phyloP scores from a whole-genome alignment of 306 rosid species.

The Cucurbita moschata region DNA sequence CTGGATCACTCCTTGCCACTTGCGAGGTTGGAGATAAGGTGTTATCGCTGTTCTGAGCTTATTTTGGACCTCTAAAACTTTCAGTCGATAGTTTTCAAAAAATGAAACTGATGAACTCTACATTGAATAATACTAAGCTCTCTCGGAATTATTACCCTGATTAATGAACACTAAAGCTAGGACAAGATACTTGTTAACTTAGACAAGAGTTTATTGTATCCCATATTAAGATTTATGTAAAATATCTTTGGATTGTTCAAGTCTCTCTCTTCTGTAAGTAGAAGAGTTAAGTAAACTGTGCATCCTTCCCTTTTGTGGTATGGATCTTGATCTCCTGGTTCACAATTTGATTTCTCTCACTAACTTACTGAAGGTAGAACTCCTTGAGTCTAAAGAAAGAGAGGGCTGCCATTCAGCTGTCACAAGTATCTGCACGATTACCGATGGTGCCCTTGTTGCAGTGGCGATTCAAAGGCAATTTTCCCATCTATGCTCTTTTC shows the following conservation, averaged over 20 bases:
- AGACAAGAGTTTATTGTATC: neutral
- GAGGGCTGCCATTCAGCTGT: slow-evolving; percentile 44
- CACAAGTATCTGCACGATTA: slow-evolving; percentile 47
- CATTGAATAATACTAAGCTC: neutral
- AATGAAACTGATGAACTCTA: neutral
- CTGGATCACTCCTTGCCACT: slow-evolving; percentile 64
- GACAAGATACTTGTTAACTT: neutral
- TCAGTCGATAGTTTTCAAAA: neutral
- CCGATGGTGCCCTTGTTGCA: slow-evolving; percentile 56
- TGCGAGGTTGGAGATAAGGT: slow-evolving; percentile 68
- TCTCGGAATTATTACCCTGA: neutral
- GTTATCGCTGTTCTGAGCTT: slow-evolving; percentile 1
- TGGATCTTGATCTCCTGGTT: neutral
- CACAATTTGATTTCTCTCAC: neutral
- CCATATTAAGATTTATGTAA: neutral
- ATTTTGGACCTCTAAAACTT: neutral
- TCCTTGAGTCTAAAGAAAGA: slow-evolving; percentile 39
- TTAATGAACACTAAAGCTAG: slow-evolving; percentile 1
- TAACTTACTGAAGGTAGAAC: slow-evolving; percentile 53
- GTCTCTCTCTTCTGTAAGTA: neutral
- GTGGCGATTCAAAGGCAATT: slow-evolving; percentile 78
- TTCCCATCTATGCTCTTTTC: neutral
- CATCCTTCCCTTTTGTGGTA: neutral
- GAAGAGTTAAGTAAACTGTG: neutral
- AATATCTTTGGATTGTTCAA: neutral